Base-by-base conservation (phyloP, 305 asterid genomes). In the Caryopteris hybrid region DNA sequence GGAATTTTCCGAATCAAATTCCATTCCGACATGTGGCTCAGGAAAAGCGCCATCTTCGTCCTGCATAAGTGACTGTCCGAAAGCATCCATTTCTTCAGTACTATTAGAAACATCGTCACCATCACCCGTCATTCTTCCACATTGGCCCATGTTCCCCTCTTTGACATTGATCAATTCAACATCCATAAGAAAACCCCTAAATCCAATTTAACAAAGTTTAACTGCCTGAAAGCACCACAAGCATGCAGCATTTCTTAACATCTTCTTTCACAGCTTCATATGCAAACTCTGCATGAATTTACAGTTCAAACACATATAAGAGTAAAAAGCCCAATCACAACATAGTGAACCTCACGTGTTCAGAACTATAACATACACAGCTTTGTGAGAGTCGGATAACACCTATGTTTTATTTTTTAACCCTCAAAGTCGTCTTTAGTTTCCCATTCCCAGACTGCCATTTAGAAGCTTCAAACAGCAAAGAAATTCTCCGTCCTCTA, bases 11-110 rank as follows among this genome's bases (percentile, higher is more conserved):
- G 97, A 86, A 60, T 76, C 83, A 66, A 86, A 90, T 76, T 84
- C 89, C 93, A 88, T 84, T 46, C 97, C 97, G 8, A 86, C 68
- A 65, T 72, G 78, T 3, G 93, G 97, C 80, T 84, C 88, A 0
- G 72, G 69, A 27, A 69, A 64, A 56, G 46, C 54, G 62, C 74
- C 79, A 59, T 74, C 72, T 53, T 60, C 84, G 46, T 75, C 74
- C 68, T 41, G 76, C 58, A 74, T 72, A 27, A 77, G 65, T 34
- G 85, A 78, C 46, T 72, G 68, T 58, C 81, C 76, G 9, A 68
- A 77, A 36, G 76, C 78, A 69, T 76, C 83, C 41, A 76, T 61
- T 54, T 79, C 86, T 39, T 79, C 83, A 20, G 76, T 73, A 58
- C 76, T 79, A 59, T 77, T 81, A 66, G 81, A 76, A 69, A 81